These are phyloP conservation scores for Malus sylvestris DNA, from an alignment of 306 rosid genomes.

Conservation along the genomic window DNA sequence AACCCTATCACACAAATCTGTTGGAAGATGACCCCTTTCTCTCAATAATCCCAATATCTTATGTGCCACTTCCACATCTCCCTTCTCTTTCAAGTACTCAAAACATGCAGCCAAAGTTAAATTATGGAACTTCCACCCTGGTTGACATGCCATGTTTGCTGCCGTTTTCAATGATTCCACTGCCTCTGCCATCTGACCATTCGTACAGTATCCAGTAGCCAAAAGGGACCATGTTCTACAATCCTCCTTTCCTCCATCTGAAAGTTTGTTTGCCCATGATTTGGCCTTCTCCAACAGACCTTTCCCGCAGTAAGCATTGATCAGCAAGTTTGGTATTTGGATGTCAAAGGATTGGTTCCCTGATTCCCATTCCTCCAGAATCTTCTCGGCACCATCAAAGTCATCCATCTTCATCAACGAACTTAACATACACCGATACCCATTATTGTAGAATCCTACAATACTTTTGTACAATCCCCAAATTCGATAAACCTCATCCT, in stretches of 20 bases:
- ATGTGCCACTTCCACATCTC: conserved; percentile 34
- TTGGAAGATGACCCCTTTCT: conserved; percentile 18
- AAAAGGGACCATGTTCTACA: conserved; percentile 31
- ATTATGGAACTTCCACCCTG: conserved; percentile 25
- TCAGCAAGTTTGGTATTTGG: conserved; percentile 42
- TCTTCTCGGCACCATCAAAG: conserved; percentile 48
- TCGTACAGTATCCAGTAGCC: conserved; percentile 30
- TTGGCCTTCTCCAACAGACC: conserved; percentile 54
- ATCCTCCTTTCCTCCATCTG: conserved; percentile 33
- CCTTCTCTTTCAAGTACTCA: conserved; percentile 46
- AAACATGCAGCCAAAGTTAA: conserved; percentile 36
- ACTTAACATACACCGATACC: conserved; percentile 43
- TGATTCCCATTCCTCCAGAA: conserved; percentile 62
- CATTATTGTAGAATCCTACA: neutral
- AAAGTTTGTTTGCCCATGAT: conserved; percentile 31
- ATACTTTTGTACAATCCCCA: conserved; percentile 36
- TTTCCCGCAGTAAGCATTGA: conserved; percentile 40
- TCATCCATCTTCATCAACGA: conserved; percentile 52
- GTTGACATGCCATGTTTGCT: conserved; percentile 15
- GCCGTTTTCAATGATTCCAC: conserved; percentile 50
- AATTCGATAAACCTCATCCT: conserved; percentile 49
- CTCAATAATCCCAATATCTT: conserved; percentile 32
- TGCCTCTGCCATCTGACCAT: conserved; percentile 44
- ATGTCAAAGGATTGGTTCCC: conserved; percentile 20
- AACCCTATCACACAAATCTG: conserved; percentile 13